Evolutionary conservation across 805 yeast genomes (phyloP).

Genomic region (Candida dajiaensis): DNA sequence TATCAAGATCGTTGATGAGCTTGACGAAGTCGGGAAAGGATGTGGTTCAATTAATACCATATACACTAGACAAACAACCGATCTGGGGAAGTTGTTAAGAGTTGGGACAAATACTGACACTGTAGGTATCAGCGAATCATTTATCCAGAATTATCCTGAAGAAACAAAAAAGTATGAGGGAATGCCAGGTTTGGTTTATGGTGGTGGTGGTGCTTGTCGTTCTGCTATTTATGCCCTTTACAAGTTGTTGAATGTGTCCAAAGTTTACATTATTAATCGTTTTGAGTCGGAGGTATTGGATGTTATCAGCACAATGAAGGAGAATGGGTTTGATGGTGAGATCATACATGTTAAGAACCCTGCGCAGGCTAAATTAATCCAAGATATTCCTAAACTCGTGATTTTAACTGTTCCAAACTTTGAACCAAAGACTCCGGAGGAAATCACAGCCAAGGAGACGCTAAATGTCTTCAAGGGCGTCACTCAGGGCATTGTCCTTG

Average conservation of each 20-base stretch:
- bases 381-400: conserved; percentile 13
- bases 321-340: conserved; percentile 21
- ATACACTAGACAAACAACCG: conserved; percentile 11
- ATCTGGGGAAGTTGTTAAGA: conserved; percentile 6
- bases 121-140: conserved; percentile 19
- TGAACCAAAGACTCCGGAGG: conserved; percentile 13
- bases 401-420: conserved; percentile 23
- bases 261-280: conserved; percentile 22
- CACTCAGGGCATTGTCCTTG: conserved; percentile 18
- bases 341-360: conserved; percentile 20
- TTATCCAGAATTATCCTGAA: conserved; percentile 16
- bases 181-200: conserved; percentile 20
- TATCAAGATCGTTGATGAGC: conserved; percentile 14
- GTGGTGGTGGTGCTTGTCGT: conserved; percentile 26
- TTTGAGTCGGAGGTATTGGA: conserved; percentile 17
- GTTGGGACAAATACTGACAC: conserved; percentile 25
- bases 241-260: conserved; percentile 19
- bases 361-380: conserved; percentile 12
- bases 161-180: conserved; percentile 10
- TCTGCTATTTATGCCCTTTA: conserved; percentile 21
- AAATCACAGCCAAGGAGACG: conserved; percentile 17
- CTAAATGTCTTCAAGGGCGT: conserved; percentile 17
- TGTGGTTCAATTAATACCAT: conserved; percentile 25
- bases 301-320: conserved; percentile 13
- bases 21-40: conserved; percentile 20